phyloP scores from a whole-genome alignment of 2,329 filamentous ascomycete genomes.

The Botryotinia calthae region DNA sequence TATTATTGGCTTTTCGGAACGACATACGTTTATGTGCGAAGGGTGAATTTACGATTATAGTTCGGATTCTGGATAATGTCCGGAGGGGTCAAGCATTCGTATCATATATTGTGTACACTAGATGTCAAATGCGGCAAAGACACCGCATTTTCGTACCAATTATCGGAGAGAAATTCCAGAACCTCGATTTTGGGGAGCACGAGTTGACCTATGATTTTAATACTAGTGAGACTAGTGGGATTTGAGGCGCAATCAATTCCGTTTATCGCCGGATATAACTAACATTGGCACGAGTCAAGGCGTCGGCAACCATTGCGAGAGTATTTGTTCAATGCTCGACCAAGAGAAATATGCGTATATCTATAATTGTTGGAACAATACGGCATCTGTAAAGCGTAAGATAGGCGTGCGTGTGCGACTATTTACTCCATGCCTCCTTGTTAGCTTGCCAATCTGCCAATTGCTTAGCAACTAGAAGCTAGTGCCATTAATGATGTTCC shows the following conservation, averaged over 20 bases:
- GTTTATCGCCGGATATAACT: not conserved
- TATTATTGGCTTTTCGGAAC: not conserved
- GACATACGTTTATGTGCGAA: not conserved
- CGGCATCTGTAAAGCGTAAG: not conserved
- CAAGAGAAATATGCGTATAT: not conserved
- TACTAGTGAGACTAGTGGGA: not conserved
- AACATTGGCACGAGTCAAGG: not conserved
- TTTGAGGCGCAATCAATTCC: constrained; percentile 1
- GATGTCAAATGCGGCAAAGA: not conserved
- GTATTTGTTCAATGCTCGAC: not conserved
- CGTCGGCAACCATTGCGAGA: not conserved
- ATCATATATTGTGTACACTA: not conserved
- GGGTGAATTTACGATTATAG: not conserved
- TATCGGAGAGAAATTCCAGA: not conserved
- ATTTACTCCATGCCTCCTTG: not conserved
- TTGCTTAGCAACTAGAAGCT: not conserved
- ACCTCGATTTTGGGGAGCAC: not conserved
- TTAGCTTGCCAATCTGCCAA: not conserved
- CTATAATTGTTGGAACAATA: not conserved
- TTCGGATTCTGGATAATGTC: not conserved
- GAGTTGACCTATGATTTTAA: not conserved
- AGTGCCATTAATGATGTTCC: constrained; percentile 1
- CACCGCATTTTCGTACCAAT: not conserved
- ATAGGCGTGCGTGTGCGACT: not conserved
- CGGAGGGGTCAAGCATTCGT: not conserved